These are phyloP conservation scores for Biscogniauxia mediterranea DNA, from an alignment of 2,329 filamentous ascomycete genomes.

Conservation along the genomic window DNA sequence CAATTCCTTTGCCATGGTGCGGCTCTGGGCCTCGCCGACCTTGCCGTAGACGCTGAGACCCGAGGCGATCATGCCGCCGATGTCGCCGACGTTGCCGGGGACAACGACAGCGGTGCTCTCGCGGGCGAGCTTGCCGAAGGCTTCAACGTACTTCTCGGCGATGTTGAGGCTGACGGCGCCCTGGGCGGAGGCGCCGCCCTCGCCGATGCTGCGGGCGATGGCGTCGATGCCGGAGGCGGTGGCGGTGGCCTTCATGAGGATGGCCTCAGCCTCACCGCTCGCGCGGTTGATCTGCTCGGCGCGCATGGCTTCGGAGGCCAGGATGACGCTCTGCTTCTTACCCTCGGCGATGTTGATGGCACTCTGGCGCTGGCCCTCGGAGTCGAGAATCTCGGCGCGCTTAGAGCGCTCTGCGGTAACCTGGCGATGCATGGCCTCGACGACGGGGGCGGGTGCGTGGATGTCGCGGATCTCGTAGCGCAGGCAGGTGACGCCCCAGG, in stretches of 20 bases:
- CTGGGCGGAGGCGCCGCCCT: slow-evolving; percentile 74
- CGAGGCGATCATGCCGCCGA: slow-evolving; percentile 94
- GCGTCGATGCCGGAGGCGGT: slow-evolving; percentile 87
- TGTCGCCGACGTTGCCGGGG: slow-evolving; percentile 94
- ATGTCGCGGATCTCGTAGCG: slow-evolving; percentile 99
- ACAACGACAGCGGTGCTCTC: slow-evolving; percentile 95
- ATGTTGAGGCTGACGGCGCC: slow-evolving; percentile 83
- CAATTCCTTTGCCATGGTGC: slow-evolving; percentile 57
- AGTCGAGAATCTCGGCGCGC: slow-evolving; percentile 95
- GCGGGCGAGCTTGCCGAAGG: slow-evolving; percentile 87
- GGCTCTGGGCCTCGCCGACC: slow-evolving; percentile 77
- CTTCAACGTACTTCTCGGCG: slow-evolving; percentile 97
- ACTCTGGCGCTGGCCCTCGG: slow-evolving; percentile 92
- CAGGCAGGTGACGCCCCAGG: slow-evolving; percentile 94
- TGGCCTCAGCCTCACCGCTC: slow-evolving; percentile 90
- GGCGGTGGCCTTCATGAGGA: slow-evolving; percentile 78
- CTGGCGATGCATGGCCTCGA: slow-evolving; percentile 97
- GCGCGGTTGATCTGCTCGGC: slow-evolving; percentile 93
- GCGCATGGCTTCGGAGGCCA: slow-evolving; percentile 87
- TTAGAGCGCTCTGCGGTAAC: slow-evolving; percentile 97
- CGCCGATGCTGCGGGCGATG: slow-evolving; percentile 72
- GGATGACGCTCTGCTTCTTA: slow-evolving; percentile 92
- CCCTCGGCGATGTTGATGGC: slow-evolving; percentile 99
- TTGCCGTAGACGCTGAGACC: slow-evolving; percentile 95
- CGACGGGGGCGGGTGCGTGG: slow-evolving; percentile 88